These are phyloP conservation scores for Kuraishia capsulata DNA, from an alignment of 805 yeast genomes.

Conservation along the genomic window DNA sequence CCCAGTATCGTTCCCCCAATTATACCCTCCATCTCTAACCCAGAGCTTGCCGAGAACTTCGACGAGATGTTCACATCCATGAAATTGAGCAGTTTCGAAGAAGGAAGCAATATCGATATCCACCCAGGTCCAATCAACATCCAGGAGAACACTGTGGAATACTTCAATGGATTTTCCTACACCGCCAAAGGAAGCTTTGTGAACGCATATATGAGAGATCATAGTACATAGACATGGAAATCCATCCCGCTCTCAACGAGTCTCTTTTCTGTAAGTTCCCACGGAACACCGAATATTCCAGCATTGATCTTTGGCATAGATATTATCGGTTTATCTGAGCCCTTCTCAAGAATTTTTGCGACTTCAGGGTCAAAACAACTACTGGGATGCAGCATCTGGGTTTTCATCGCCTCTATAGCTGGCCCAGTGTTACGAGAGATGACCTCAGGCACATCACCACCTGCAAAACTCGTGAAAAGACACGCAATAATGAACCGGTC, in stretches of 20 bases:
- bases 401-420: slow-evolving; percentile 38
- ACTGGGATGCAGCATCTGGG: slow-evolving; percentile 22
- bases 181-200: slow-evolving; percentile 29
- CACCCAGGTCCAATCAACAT: slow-evolving; percentile 6
- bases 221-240: slow-evolving; percentile 40
- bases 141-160: slow-evolving; percentile 4
- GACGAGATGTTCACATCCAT: slow-evolving; percentile 69
- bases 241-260: slow-evolving; percentile 25
- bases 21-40: slow-evolving; percentile 70
- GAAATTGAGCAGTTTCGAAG: slow-evolving; percentile 18
- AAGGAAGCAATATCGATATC: background rate
- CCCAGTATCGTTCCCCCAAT: slow-evolving; percentile 69
- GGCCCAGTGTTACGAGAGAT: slow-evolving; percentile 42
- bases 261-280: slow-evolving; percentile 57
- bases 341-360: background rate
- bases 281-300: slow-evolving; percentile 74
- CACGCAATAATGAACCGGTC: slow-evolving; percentile 42
- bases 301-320: slow-evolving; percentile 75
- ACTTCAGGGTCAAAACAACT: background rate
- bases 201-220: slow-evolving; percentile 16
- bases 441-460: slow-evolving; percentile 33
- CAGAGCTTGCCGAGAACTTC: slow-evolving; percentile 78
- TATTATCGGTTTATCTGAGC: slow-evolving; percentile 8
- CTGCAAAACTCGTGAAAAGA: slow-evolving; percentile 59
- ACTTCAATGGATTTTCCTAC: slow-evolving; percentile 36